Evolutionary conservation across 331 rosid genomes (phyloP).

Genomic region (Prunus yedoensis): DNA sequence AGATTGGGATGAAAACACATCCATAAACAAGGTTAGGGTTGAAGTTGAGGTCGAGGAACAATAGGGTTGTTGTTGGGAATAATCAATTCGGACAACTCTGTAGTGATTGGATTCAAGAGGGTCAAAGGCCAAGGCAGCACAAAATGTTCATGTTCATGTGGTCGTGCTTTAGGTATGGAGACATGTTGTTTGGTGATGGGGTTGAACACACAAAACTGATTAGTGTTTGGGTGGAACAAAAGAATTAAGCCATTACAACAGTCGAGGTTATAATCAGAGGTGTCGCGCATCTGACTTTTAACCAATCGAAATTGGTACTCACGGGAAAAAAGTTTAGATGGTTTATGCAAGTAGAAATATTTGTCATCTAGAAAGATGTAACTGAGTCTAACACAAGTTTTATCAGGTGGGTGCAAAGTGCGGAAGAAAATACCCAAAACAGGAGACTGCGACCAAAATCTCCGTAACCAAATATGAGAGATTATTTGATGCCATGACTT

Average conservation of each 20-base stretch:
- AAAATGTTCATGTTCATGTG: not conserved
- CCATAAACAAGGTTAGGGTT: not conserved
- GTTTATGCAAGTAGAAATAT: too few relatives aligned
- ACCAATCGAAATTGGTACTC: rapidly evolving
- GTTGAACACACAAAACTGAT: not conserved
- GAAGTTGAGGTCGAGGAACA: too few relatives aligned
- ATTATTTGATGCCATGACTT: conserved; percentile 2
- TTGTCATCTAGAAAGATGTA: too few relatives aligned
- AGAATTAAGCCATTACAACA: not conserved
- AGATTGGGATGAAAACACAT: not conserved
- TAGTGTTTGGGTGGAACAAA: not conserved
- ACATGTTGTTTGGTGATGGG: not conserved
- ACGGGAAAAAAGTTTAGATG: too few relatives aligned
- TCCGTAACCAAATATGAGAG: not conserved
- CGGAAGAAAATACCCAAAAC: not conserved
- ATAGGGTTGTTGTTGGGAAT: not conserved
- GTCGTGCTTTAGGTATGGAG: not conserved
- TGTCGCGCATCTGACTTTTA: rapidly evolving
- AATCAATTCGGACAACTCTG: conserved; percentile 7
- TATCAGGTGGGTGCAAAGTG: not conserved
- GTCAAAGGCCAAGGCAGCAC: not conserved
- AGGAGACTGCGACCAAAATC: not conserved
- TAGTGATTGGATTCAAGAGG: not conserved
- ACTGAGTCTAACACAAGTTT: too few relatives aligned
- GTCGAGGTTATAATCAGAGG: not conserved